phyloP scores from a whole-genome alignment of 352 stramenopile species.

The Phytopythium sindhum region DNA sequence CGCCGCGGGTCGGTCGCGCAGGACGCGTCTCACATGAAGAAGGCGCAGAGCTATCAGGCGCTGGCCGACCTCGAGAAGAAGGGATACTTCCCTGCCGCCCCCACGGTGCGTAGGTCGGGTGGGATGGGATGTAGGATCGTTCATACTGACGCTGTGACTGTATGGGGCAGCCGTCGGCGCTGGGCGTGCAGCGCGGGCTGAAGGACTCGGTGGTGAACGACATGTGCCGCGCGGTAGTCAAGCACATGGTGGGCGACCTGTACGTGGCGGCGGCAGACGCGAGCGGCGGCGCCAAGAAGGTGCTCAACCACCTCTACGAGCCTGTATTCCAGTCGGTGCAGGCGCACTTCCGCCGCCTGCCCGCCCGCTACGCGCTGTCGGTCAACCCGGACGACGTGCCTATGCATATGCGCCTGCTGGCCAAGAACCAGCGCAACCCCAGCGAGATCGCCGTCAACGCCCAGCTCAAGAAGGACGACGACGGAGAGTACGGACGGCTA shows the following conservation, averaged over 20 bases:
- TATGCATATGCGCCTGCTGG: constrained; percentile 82
- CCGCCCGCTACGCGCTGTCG: constrained; percentile 76
- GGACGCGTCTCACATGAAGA: constrained; percentile 55
- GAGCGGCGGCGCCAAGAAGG: constrained; percentile 66
- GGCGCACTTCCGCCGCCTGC: constrained; percentile 75
- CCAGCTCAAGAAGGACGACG: constrained; percentile 84
- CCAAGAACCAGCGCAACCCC: constrained; percentile 75
- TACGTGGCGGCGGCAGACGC: constrained; percentile 66
- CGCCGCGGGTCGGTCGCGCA: constrained; percentile 13
- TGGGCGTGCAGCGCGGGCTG: constrained; percentile 75
- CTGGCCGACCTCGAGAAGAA: constrained; percentile 84
- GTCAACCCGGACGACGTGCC: constrained; percentile 87
- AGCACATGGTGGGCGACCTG: constrained; percentile 87
- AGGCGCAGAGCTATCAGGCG: constrained; percentile 72
- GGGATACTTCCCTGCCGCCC: constrained; percentile 72
- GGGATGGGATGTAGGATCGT: too few relatives aligned
- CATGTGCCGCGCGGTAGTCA: constrained; percentile 84
- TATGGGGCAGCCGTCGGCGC: constrained; percentile 44
- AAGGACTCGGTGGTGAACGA: constrained; percentile 88
- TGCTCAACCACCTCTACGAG: constrained; percentile 85
- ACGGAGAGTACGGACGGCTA: constrained; percentile 61
- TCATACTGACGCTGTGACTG: neutral
- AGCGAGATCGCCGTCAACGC: constrained; percentile 81
- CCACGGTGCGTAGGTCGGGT: constrained; percentile 55
- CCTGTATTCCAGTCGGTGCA: constrained; percentile 85